These are phyloP conservation scores for Dipodascus geniculatus DNA, from an alignment of 805 yeast species.

Conservation along the genomic window DNA sequence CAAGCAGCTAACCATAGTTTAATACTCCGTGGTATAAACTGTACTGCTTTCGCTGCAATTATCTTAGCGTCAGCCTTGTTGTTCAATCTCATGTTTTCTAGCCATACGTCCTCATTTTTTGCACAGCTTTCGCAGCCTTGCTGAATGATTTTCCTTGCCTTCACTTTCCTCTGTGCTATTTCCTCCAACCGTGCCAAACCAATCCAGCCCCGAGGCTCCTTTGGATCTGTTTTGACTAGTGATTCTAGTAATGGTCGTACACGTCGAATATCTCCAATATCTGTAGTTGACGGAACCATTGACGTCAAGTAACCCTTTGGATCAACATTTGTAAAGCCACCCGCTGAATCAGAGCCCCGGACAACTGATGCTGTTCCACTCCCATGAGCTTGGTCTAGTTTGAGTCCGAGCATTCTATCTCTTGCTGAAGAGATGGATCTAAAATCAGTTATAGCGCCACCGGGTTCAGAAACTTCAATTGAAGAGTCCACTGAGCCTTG, in stretches of 20 bases:
- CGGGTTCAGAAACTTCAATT: slow-evolving; percentile 21
- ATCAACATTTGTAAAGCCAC: slow-evolving; percentile 23
- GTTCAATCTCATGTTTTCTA: slow-evolving; percentile 62
- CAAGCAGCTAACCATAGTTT: slow-evolving; percentile 64
- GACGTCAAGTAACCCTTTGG: slow-evolving; percentile 32
- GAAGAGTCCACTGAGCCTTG: slow-evolving; percentile 24
- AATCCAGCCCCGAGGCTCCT: slow-evolving; percentile 71
- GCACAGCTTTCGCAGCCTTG: slow-evolving; percentile 69
- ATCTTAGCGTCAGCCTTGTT: slow-evolving; percentile 38
- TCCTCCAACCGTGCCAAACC: slow-evolving; percentile 75
- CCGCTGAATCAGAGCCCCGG: neutral
- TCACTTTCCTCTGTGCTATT: slow-evolving; percentile 39
- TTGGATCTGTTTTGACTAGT: slow-evolving; percentile 60
- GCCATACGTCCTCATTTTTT: slow-evolving; percentile 63
- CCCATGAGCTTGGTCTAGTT: slow-evolving; percentile 32
- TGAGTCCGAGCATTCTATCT: slow-evolving; percentile 44
- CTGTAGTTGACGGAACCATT: slow-evolving; percentile 23
- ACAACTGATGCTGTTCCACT: neutral
- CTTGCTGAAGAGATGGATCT: slow-evolving; percentile 50
- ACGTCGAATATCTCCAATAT: slow-evolving; percentile 45
- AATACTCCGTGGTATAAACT: slow-evolving; percentile 41
- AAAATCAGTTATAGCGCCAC: slow-evolving; percentile 30
- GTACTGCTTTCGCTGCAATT: slow-evolving; percentile 56
- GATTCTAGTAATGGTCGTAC: slow-evolving; percentile 53
- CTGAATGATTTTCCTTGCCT: slow-evolving; percentile 51